Conservation (phyloP, 73 alveolate species). For the Symbiodinium pilosum region DNA sequence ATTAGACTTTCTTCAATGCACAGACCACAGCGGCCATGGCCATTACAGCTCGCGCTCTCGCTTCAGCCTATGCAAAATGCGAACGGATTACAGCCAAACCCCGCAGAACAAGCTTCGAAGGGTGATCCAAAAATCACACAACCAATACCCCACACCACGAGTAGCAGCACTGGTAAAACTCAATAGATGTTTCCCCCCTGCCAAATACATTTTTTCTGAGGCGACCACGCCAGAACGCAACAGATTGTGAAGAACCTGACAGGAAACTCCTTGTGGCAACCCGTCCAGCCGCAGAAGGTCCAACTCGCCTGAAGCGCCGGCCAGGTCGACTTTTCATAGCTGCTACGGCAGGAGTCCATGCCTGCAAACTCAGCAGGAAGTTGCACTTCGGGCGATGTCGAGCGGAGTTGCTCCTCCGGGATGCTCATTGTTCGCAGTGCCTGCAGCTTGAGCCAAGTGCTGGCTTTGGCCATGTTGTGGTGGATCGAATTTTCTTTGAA, state of each 20-base stretch:
- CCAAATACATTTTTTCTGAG: too few relatives aligned
- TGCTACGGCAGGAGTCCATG: neutral
- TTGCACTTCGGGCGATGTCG: neutral
- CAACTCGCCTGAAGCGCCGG: slow-evolving; percentile 6
- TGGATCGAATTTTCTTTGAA: too few relatives aligned
- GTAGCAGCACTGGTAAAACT: neutral
- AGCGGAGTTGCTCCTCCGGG: neutral
- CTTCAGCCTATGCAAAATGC: neutral
- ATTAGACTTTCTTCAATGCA: too few relatives aligned
- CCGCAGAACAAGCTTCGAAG: neutral
- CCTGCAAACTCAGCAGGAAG: slow-evolving; percentile 45
- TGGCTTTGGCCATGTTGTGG: too few relatives aligned
- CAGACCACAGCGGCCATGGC: too few relatives aligned
- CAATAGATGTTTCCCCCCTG: too few relatives aligned
- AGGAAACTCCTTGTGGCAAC: slow-evolving; percentile 48
- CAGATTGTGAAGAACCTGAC: slow-evolving; percentile 26
- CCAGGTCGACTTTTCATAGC: neutral
- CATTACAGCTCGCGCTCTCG: too few relatives aligned
- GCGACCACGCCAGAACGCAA: neutral
- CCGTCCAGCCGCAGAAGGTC: slow-evolving; percentile 67
- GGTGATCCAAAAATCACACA: neutral
- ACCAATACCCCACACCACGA: too few relatives aligned
- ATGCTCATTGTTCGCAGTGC: neutral
- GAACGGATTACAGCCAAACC: neutral
- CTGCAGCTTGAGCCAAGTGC: neutral